A percentile compares a stretch with the other conserved stretches of the same genome.
Conservation (phyloP, 129 eudicot species). For the Flaveria bidentis region DNA sequence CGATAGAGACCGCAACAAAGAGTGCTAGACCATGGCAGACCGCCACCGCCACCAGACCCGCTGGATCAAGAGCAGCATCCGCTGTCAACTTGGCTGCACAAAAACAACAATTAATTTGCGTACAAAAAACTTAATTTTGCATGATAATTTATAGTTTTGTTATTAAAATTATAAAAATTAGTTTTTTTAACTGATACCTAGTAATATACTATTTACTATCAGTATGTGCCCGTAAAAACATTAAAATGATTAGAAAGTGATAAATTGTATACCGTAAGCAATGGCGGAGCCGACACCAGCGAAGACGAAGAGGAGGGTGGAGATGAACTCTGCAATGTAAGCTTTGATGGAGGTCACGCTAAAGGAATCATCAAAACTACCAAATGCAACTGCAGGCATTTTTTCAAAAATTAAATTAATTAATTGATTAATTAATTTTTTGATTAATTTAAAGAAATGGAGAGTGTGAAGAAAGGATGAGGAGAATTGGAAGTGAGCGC, state of each 20-base stretch:
- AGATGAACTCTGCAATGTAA: slow-evolving; percentile 76
- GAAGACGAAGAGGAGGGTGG: slow-evolving; percentile 81
- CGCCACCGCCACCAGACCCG: slow-evolving; percentile 60
- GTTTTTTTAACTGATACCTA: too few species aligned
- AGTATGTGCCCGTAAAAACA: too few species aligned
- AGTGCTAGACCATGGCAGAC: slow-evolving; percentile 64
- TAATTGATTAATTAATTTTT: not conserved
- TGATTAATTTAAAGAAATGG: slow-evolving; percentile 15
- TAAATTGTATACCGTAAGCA: slow-evolving; percentile 53
- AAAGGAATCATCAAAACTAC: slow-evolving; percentile 64
- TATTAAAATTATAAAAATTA: not conserved
- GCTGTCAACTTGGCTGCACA: slow-evolving; percentile 50
- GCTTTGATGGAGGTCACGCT: slow-evolving; percentile 58
- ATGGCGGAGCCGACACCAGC: slow-evolving; percentile 93
- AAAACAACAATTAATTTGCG: not conserved
- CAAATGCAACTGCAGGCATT: slow-evolving; percentile 69
- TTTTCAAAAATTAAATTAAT: not conserved
- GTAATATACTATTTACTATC: too few species aligned
- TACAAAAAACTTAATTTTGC: not conserved
- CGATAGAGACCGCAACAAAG: slow-evolving; percentile 61
- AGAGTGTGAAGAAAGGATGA: slow-evolving; percentile 30
- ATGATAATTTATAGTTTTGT: not conserved
- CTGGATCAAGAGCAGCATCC: slow-evolving; percentile 53
- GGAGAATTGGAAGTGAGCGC: slow-evolving; percentile 38
- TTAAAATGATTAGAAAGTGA: not conserved